These are phyloP conservation scores for Phytopythium sindhum DNA, from an alignment of 352 stramenopile genomes.

Conservation along the genomic window DNA sequence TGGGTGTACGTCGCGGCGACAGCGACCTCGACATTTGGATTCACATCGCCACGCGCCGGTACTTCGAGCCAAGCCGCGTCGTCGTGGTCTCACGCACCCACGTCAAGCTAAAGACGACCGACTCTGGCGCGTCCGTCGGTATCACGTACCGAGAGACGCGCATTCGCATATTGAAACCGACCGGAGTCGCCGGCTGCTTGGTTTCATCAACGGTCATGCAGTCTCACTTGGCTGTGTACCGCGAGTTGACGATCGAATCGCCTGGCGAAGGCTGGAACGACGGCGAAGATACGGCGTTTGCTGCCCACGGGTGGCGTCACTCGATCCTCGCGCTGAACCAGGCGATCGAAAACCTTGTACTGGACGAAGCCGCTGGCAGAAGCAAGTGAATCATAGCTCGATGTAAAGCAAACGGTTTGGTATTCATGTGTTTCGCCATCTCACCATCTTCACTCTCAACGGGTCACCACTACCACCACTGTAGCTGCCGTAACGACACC, in stretches of 20 bases:
- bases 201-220: slow-evolving; percentile 20
- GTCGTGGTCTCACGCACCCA: slow-evolving; percentile 12
- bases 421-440: too few relatives aligned
- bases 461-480: too few relatives aligned
- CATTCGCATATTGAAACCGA: slow-evolving; percentile 9
- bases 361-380: slow-evolving; percentile 20
- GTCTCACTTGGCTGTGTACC: slow-evolving; percentile 21
- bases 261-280: slow-evolving; percentile 8
- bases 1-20: slow-evolving; percentile 1
- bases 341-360: slow-evolving; percentile 43
- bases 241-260: slow-evolving; percentile 2
- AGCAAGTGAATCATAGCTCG: background rate
- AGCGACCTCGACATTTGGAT: slow-evolving; percentile 6
- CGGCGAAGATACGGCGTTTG: slow-evolving; percentile 16
- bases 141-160: slow-evolving; percentile 5
- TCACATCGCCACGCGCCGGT: slow-evolving; percentile 4
- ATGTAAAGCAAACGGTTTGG: background rate
- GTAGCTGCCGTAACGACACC: too few relatives aligned
- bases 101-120: slow-evolving; percentile 9
- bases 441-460: too few relatives aligned
- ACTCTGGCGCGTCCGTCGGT: slow-evolving; percentile 1
- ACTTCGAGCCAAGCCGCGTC: slow-evolving; percentile 11
- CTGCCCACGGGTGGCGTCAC: slow-evolving; percentile 23
- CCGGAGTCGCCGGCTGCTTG: slow-evolving; percentile 10
- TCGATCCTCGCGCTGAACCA: slow-evolving; percentile 31